Conservation (phyloP, 345 rosid genomes). For the Lepidium africanum region DNA sequence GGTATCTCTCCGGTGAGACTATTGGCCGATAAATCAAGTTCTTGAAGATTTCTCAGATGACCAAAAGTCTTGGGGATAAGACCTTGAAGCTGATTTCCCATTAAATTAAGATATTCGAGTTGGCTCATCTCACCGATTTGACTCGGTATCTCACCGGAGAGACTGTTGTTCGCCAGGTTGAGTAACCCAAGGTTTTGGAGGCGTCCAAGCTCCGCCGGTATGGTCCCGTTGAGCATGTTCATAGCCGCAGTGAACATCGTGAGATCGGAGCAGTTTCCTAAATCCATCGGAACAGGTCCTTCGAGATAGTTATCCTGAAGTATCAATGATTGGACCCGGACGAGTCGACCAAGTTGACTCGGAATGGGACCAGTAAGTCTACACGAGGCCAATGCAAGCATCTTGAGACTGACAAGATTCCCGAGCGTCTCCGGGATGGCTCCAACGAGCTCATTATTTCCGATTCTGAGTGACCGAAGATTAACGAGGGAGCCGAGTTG, state of each 20-base stretch:
- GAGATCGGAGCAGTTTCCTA: conserved; percentile 78
- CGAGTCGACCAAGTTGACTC: conserved; percentile 48
- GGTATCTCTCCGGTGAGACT: conserved; percentile 64
- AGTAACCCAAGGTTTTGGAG: conserved; percentile 48
- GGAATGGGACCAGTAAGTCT: conserved; percentile 64
- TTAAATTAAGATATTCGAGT: conserved; percentile 52
- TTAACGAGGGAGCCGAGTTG: conserved; percentile 54
- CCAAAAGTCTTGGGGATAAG: conserved; percentile 51
- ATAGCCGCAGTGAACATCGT: conserved; percentile 36
- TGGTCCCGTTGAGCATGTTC: conserved; percentile 68
- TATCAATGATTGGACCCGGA: conserved; percentile 34
- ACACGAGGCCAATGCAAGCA: conserved; percentile 75
- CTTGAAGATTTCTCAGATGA: conserved; percentile 42
- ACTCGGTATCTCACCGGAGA: conserved; percentile 65
- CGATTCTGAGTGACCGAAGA: conserved; percentile 60
- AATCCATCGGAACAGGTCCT: conserved; percentile 61
- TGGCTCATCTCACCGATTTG: conserved; percentile 56
- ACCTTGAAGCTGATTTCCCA: conserved; percentile 66
- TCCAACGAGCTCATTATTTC: conserved; percentile 79
- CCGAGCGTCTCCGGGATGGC: conserved; percentile 62
- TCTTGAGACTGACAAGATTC: conserved; percentile 41
- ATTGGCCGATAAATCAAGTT: conserved; percentile 65
- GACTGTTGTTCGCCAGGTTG: conserved; percentile 59
- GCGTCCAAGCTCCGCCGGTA: conserved; percentile 54
- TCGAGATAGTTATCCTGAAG: conserved; percentile 61